Conservation (phyloP, 768 basidiomycete genomes). For the Mrakia frigida region DNA sequence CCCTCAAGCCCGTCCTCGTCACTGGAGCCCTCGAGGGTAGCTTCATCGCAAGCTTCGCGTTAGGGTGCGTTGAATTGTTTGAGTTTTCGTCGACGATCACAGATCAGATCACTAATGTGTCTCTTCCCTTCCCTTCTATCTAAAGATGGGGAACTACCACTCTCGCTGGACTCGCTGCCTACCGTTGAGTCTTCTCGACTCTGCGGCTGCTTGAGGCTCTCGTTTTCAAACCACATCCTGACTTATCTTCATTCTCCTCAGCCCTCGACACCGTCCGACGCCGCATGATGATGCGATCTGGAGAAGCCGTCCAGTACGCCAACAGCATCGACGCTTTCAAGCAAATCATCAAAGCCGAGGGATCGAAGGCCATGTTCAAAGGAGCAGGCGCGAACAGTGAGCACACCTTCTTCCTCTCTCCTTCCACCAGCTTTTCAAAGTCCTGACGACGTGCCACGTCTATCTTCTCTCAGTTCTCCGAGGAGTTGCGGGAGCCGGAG, state of each 20-base stretch:
- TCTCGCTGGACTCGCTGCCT: slow-evolving; percentile 31
- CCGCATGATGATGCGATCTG: slow-evolving; percentile 99
- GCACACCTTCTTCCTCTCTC: background rate
- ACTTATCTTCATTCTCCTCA: too few species aligned
- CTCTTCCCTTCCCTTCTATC: background rate
- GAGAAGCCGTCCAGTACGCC: slow-evolving; percentile 90
- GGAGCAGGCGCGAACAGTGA: slow-evolving; percentile 46
- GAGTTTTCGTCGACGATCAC: background rate
- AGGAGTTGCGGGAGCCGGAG: slow-evolving; percentile 78
- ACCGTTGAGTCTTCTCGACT: slow-evolving; percentile 35
- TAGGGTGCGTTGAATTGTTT: slow-evolving; percentile 50
- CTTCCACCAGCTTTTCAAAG: background rate
- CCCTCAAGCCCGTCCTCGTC: slow-evolving; percentile 80
- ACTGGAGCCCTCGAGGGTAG: slow-evolving; percentile 91
- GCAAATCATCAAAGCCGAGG: slow-evolving; percentile 89
- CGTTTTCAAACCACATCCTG: too few species aligned
- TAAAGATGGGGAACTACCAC: background rate
- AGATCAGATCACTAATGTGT: background rate
- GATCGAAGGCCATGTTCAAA: slow-evolving; percentile 93
- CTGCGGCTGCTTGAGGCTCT: too few species aligned
- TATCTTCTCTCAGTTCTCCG: slow-evolving; percentile 30
- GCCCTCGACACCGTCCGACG: slow-evolving; percentile 63
- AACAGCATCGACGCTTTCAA: slow-evolving; percentile 95
- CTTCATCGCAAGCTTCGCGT: slow-evolving; percentile 91
- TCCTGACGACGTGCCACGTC: too few species aligned